Evolutionary conservation across 2,329 filamentous ascomycete genomes (phyloP).

Genomic region (Hysterium pulicare): DNA sequence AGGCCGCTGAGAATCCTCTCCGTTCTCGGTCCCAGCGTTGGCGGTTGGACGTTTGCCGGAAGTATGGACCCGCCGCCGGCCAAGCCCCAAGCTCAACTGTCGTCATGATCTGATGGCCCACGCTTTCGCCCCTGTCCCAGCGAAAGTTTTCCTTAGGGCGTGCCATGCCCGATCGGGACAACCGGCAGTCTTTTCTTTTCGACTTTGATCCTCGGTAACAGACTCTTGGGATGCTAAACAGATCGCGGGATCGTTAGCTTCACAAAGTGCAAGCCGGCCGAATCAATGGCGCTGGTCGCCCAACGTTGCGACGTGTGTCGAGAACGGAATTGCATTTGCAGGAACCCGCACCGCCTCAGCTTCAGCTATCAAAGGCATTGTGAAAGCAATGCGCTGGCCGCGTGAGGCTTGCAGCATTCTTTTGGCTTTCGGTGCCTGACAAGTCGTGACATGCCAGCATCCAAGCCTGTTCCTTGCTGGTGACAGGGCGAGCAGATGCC

Average conservation of each 20-base stretch:
- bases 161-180: constrained; percentile 4
- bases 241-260: constrained; percentile 7
- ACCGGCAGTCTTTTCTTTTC: neutral
- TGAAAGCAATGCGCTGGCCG: constrained; percentile 24
- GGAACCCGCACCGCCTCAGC: constrained; percentile 7
- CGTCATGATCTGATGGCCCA: constrained; percentile 31
- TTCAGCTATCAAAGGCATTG: constrained; percentile 10
- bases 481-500: constrained; percentile 2
- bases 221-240: constrained; percentile 13
- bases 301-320: constrained; percentile 2
- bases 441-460: constrained; percentile 13
- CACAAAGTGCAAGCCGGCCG: neutral
- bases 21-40: neutral
- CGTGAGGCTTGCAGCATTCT: constrained; percentile 18
- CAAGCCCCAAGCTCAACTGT: constrained; percentile 12
- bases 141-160: constrained; percentile 18
- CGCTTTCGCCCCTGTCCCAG: constrained; percentile 18
- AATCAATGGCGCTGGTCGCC: neutral
- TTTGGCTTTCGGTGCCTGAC: constrained; percentile 12
- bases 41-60: neutral
- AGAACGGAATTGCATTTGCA: constrained; percentile 2
- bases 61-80: neutral
- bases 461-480: constrained; percentile 8
- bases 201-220: constrained; percentile 13
- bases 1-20: neutral